Evolutionary conservation across 768 basidiomycete genomes (phyloP).

Genomic region (Wakefieldia striispora): DNA sequence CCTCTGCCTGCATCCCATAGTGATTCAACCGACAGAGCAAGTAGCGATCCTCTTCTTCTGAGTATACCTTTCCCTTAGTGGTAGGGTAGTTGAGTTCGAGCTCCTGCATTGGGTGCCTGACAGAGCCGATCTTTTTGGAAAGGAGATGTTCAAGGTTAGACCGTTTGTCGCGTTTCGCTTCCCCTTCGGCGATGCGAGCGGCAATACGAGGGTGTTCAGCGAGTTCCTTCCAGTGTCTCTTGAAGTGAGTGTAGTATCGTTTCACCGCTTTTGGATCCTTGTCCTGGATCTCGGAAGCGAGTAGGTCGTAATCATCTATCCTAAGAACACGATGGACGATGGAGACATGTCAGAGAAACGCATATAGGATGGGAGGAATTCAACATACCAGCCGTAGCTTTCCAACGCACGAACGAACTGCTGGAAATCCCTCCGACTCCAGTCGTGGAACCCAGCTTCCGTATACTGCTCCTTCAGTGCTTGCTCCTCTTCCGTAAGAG

Average conservation of each 20-base stretch:
- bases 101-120: slow-evolving; percentile 93
- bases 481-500: slow-evolving; percentile 85
- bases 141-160: slow-evolving; percentile 79
- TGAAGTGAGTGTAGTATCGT: slow-evolving; percentile 79
- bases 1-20: slow-evolving; percentile 86
- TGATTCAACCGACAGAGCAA: slow-evolving; percentile 85
- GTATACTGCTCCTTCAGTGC: slow-evolving; percentile 77
- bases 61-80: slow-evolving; percentile 95
- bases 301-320: slow-evolving; percentile 62
- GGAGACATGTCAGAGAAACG: no score
- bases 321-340: no score
- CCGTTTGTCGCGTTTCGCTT: slow-evolving; percentile 84
- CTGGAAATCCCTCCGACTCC: slow-evolving; percentile 93
- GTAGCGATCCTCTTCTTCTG: slow-evolving; percentile 96
- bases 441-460: slow-evolving; percentile 79
- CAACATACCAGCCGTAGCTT: slow-evolving; percentile 72
- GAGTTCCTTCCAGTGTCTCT: slow-evolving; percentile 81
- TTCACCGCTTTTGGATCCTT: slow-evolving; percentile 78
- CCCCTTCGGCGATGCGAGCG: slow-evolving; percentile 83
- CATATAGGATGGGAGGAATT: background rate
- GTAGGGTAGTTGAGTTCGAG: slow-evolving; percentile 93
- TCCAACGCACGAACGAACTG: slow-evolving; percentile 82
- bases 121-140: slow-evolving; percentile 76
- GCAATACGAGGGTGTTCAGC: slow-evolving; percentile 75
- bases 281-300: slow-evolving; percentile 81